phyloP scores from a whole-genome alignment of 2,329 filamentous ascomycete species.

The Zymoseptoria tritici region DNA sequence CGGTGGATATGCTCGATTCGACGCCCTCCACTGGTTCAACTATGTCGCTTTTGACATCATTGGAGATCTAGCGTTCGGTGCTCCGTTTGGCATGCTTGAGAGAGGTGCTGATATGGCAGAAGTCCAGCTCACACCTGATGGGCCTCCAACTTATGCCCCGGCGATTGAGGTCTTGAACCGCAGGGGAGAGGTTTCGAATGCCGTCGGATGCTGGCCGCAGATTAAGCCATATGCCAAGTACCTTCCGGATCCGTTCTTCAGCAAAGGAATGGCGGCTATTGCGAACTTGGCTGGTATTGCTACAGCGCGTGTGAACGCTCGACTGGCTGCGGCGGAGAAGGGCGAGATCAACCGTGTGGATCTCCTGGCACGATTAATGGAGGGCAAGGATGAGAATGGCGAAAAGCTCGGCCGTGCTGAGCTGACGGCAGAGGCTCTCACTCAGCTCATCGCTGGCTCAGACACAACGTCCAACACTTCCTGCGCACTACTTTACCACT shows the following conservation, averaged over 20 bases:
- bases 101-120: conserved; percentile 49
- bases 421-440: conserved; percentile 80
- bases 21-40: conserved; percentile 67
- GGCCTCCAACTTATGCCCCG: conserved; percentile 24
- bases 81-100: conserved; percentile 75
- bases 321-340: conserved; percentile 59
- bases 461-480: conserved; percentile 50
- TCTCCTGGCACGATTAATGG: conserved; percentile 74
- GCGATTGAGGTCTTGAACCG: conserved; percentile 86
- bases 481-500: conserved; percentile 71
- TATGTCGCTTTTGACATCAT: conserved; percentile 79
- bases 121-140: conserved; percentile 22
- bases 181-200: conserved; percentile 71
- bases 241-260: conserved; percentile 44
- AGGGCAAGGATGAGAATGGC: conserved; percentile 74
- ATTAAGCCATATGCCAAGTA: conserved; percentile 75
- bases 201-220: conserved; percentile 65
- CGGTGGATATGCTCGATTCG: conserved; percentile 47
- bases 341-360: conserved; percentile 59
- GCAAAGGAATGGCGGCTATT: conserved; percentile 37
- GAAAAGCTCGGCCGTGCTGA: conserved; percentile 68
- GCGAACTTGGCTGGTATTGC: conserved; percentile 80
- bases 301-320: conserved; percentile 68
- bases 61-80: conserved; percentile 48
- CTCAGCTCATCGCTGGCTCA: conserved; percentile 74